Base-by-base conservation (phyloP, 73 alveolate genomes). In the Stentor coeruleus region DNA sequence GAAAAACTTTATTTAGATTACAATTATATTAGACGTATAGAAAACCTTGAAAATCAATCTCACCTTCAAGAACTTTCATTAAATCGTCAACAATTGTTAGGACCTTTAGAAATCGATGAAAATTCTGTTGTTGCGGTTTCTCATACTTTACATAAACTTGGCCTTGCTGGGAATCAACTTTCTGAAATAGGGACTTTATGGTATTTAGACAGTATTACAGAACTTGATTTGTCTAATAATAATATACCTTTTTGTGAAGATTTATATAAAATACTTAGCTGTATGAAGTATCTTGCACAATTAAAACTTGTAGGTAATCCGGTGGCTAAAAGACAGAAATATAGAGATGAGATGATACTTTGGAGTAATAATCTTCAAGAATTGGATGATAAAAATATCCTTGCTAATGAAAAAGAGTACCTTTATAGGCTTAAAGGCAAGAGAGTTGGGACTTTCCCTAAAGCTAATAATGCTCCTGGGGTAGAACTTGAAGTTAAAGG, bases 321-420 rank as follows among this genome's bases (percentile, higher is more conserved):
- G 39, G 37, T 66, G 11, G 1, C 37, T 33, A 66, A 31, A 2
- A 66, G 79, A 31, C 79, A 37, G 15, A 66, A 66, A 31, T 66
- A 66, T 33, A 20, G 79, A 66, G 79, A 66, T 33, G 79, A 66
- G 37, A 31, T 66, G 37, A 66, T 66, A 14, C 37, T 66, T 26
- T 66, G 40, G 1, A 66, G 37, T 33, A 14, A 66, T 40, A 20
- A 20, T 20, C 11, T 66, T 28, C 79, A 66, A 66, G 79, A 66
- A 2, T 2, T 66, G 42, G 79, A 66, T 33, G 79, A 31, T 1
- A 66, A 66, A 2, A 2, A 20, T 11, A 66, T 66, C 1, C 39
- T 66, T 26, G 79, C 40, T 1, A 66, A 66, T 33, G 79, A 66
- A 66, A 66, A 31, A 66, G 79, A 66, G 79, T 66, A 66, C 37